Conservation (phyloP, 2,329 filamentous ascomycete species). For the Davidsoniella australis region DNA sequence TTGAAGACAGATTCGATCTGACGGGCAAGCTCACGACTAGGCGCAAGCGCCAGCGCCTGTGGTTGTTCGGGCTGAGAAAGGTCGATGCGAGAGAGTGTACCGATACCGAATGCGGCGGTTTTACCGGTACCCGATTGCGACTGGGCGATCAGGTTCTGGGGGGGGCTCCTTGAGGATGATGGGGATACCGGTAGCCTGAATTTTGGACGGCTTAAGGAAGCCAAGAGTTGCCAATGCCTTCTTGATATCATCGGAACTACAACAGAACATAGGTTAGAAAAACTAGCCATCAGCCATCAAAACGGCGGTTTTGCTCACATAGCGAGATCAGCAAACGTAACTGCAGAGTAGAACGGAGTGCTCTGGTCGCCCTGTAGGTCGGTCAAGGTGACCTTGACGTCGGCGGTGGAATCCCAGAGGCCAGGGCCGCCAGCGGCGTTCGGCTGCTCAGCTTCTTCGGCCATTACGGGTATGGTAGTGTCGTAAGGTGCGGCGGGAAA, state of each 20-base stretch:
- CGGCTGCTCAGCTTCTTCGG: conserved; percentile 19
- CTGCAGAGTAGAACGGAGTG: conserved; percentile 73
- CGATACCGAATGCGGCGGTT: conserved; percentile 89
- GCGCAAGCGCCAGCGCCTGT: conserved; percentile 78
- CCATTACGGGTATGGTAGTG: conserved; percentile 10
- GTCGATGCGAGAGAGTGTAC: conserved; percentile 76
- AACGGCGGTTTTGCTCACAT: conserved; percentile 37
- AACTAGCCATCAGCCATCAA: not conserved
- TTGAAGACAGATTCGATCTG: conserved; percentile 80
- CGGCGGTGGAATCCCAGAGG: conserved; percentile 57
- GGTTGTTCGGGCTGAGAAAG: conserved; percentile 49
- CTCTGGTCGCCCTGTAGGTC: conserved; percentile 75
- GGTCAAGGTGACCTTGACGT: conserved; percentile 83
- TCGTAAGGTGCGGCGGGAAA: conserved; percentile 14
- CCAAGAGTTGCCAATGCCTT: conserved; percentile 65
- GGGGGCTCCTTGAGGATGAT: conserved; percentile 77
- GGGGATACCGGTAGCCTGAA: conserved; percentile 86
- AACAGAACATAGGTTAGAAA: conserved; percentile 6
- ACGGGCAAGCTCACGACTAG: conserved; percentile 82
- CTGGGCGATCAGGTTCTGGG: conserved; percentile 87
- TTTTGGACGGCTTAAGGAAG: conserved; percentile 92
- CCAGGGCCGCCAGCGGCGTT: conserved; percentile 31
- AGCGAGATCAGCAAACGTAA: conserved; percentile 69
- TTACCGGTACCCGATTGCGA: conserved; percentile 99
- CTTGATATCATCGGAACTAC: conserved; percentile 38